Evolutionary conservation across 1,139 yeast species (phyloP), one percentile per base, ranked within the genome.

Genomic region (Suhomyces ambrosiae): DNA sequence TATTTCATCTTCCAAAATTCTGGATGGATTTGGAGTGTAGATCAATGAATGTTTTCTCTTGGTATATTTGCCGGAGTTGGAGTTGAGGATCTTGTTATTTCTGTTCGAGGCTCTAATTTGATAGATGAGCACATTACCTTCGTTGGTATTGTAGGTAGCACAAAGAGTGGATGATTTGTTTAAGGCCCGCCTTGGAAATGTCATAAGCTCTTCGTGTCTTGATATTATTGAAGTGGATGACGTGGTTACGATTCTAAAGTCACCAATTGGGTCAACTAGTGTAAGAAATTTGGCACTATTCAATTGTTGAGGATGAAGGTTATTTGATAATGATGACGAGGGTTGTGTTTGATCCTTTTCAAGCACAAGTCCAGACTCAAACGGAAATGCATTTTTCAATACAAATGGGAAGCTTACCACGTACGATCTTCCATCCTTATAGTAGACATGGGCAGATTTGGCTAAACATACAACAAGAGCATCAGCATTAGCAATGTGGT

Each of bases 221-320:
- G 83, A 71, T 9, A 87, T 75, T 1, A 82, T 77, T 1, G 88
- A 76, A 0, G 86, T 81, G 1, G 92, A 80, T 0, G 89, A 80
- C 0, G 92, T 79, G 0, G 81, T 76, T 3, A 86, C 76, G 5
- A 77, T 63, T 2, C 90, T 82, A 34, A 83, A 66, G 15, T 86
- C 90, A 3, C 78, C 78, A 32, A 82, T 63, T 1, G 95, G 90
- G 49, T 84, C 90, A 1, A 77, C 72, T 46, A 86, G 60, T 0
- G 88, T 74, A 42, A 84, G 63, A 48, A 86, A 80, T 35, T 74
- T 70, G 3, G 79, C 65, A 49, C 59, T 42, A 33, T 50, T 55
- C 32, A 53, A 46, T 35, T 52, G 63, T 23, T 51, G 67, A 13
- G 56, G 56, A 42, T 52, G 56, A 7, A 45, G 27, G 18, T 30